phyloP scores from a whole-genome alignment of 1,284 basidiomycete genomes.

The Anthracocystis panici-leucophaei region DNA sequence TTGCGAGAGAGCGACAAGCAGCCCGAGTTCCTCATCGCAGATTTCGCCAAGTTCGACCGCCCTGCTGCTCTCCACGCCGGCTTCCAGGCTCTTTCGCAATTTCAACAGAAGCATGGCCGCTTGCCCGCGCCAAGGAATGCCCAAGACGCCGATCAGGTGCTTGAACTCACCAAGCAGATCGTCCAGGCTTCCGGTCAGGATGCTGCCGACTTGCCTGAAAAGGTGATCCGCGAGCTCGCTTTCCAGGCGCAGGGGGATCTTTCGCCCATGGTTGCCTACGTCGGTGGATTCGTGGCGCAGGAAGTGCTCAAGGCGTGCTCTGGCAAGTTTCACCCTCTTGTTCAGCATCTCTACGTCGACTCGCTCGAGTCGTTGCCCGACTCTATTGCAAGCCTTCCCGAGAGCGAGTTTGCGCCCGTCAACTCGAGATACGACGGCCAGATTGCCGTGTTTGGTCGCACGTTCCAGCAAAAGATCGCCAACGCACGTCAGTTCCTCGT shows the following conservation, averaged over 20 bases:
- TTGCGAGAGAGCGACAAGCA: slow-evolving; percentile 84
- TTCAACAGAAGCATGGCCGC: slow-evolving; percentile 77
- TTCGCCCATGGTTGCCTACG: slow-evolving; percentile 89
- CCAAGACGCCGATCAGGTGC: slow-evolving; percentile 81
- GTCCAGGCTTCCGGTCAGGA: slow-evolving; percentile 74
- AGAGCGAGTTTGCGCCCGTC: slow-evolving; percentile 85
- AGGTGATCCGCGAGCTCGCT: slow-evolving; percentile 82
- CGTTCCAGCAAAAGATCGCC: slow-evolving; percentile 92
- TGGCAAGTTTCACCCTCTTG: slow-evolving; percentile 97
- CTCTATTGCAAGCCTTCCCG: slow-evolving; percentile 74
- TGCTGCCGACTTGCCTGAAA: slow-evolving; percentile 80
- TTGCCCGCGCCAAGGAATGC: slow-evolving; percentile 86
- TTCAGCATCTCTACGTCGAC: slow-evolving; percentile 97
- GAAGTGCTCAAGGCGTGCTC: slow-evolving; percentile 97
- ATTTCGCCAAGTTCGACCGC: slow-evolving; percentile 97
- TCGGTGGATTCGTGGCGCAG: slow-evolving; percentile 97
- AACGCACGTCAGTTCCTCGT: slow-evolving; percentile 96
- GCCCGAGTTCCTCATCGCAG: slow-evolving; percentile 93
- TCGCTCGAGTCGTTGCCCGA: slow-evolving; percentile 83
- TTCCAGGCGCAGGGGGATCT: slow-evolving; percentile 95
- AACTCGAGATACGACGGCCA: slow-evolving; percentile 92
- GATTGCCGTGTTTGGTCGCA: slow-evolving; percentile 92
- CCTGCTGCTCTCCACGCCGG: slow-evolving; percentile 90
- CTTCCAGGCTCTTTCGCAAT: slow-evolving; percentile 92
- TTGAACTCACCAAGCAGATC: slow-evolving; percentile 83